phyloP scores from a whole-genome alignment of 805 yeast species.

The Saccharomyces paradoxus region DNA sequence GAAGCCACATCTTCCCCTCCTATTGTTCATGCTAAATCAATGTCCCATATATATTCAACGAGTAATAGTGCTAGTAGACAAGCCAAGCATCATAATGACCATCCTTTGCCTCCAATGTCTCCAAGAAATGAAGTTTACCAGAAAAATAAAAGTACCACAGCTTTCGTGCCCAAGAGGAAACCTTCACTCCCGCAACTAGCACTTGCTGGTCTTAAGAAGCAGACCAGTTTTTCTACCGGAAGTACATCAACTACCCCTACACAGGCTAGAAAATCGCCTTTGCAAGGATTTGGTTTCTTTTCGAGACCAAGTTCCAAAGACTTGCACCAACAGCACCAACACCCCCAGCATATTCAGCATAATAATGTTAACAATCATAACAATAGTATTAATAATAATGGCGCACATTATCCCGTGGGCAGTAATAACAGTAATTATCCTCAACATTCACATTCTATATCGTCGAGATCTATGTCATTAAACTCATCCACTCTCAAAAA shows the following conservation, averaged over 20 bases:
- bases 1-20: not conserved
- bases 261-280: conserved; percentile 25
- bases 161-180: conserved; percentile 16
- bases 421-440: not conserved
- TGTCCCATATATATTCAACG: not conserved
- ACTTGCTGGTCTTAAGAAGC: conserved; percentile 21
- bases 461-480: conserved; percentile 30
- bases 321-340: conserved; percentile 8
- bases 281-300: conserved; percentile 28
- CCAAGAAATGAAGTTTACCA: conserved; percentile 4
- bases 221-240: conserved; percentile 14
- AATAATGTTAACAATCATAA: conserved; percentile 9
- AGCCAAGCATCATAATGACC: not conserved
- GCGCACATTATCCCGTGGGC: conserved; percentile 5
- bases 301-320: conserved; percentile 26
- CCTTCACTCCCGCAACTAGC: conserved; percentile 28
- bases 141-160: conserved; percentile 13
- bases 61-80: not conserved
- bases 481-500: conserved; percentile 29
- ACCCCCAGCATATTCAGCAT: conserved; percentile 15
- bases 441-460: not conserved
- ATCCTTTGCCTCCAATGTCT: conserved; percentile 3
- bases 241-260: conserved; percentile 14
- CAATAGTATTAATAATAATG: conserved; percentile 7
- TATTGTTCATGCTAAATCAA: not conserved